Percentiles rank a stretch among this genome's conserved stretches.
phyloP scores from a whole-genome alignment of 768 basidiomycete species.

The Suillus variegatus region DNA sequence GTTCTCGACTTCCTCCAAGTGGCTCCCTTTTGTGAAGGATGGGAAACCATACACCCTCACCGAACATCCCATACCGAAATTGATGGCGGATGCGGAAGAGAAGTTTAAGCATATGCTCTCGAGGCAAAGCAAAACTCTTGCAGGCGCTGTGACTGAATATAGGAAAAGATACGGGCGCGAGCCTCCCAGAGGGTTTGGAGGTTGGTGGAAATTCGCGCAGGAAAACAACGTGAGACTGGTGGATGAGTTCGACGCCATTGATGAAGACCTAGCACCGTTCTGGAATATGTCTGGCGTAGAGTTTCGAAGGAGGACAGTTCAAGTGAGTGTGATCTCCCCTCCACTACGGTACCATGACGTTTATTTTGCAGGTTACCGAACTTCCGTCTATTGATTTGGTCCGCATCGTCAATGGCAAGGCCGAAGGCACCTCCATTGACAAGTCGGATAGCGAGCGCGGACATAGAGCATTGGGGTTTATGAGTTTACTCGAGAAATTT shows the following conservation, averaged over 20 bases:
- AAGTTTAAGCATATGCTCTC: constrained; percentile 65
- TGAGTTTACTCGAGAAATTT: constrained; percentile 73
- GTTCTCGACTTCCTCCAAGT: constrained; percentile 20
- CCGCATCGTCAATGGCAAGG: constrained; percentile 67
- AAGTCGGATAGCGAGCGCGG: constrained; percentile 66
- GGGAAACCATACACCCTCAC: constrained; percentile 17
- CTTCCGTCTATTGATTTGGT: constrained; percentile 87
- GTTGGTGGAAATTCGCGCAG: constrained; percentile 84
- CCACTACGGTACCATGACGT: not conserved
- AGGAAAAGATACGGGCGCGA: constrained; percentile 69
- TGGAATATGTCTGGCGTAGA: constrained; percentile 75
- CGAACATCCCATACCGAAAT: constrained; percentile 81
- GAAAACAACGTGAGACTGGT: constrained; percentile 74
- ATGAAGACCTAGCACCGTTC: constrained; percentile 82
- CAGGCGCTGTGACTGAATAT: constrained; percentile 82
- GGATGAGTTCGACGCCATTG: constrained; percentile 88
- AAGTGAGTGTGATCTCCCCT: constrained; percentile 42
- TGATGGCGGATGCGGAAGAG: constrained; percentile 84
- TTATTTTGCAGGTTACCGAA: constrained; percentile 56
- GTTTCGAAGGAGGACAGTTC: constrained; percentile 58
- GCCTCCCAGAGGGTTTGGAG: constrained; percentile 90
- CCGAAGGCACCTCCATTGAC: constrained; percentile 57
- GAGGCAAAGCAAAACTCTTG: constrained; percentile 78
- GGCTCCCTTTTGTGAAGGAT: constrained; percentile 21
- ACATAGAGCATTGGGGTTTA: constrained; percentile 77